Base-by-base conservation (phyloP, 2,329 filamentous ascomycete species). In the Uncinocarpus reesii region DNA sequence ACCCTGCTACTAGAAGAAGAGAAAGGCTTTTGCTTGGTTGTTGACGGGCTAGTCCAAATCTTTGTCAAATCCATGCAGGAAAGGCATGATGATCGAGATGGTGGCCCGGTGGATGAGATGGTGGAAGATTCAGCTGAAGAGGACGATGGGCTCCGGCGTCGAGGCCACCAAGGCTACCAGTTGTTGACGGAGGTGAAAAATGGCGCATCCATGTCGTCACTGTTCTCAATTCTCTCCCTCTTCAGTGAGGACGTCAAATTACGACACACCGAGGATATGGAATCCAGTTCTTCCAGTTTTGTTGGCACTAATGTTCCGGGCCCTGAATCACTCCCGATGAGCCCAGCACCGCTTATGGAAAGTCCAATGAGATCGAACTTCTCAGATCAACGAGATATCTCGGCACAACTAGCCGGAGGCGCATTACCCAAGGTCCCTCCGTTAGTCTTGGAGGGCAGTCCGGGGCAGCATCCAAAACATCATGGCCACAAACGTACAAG, bases 161-260 rank as follows among this genome's bases (percentile, higher is more conserved):
- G 76, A 4, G 78, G 76, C 6, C 81, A 86, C 49, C 88, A 95
- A 62, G 86, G 84, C 26, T 98, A 98, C 60, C 92, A 96, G 63
- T 76, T 98, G 32, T 73, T 98, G 47, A 98, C 92, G 0, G 93
- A 98, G 66, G 90, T 98, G 46, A 93, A 92, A 60, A 98, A 98
- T 59, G 92, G 92, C 11, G 89, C 92, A 1, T 90, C 93, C 1
- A 95, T 98, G 90, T 98, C 92, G 4, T 98, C 92, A 0, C 69
- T 98, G 1, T 98, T 98, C 65, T 96, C 92, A 0, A 95, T 98
- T 56, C 80, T 55, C 67, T 94, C 90, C 1, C 73, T 98, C 0
- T 98, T 98, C 61, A 98, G 92, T 2, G 92, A 98, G 64, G 89
- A 95, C 59, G 81, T 98, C 46, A 84, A 85, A 55, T 71, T 98